These are phyloP conservation scores for Euphorbia schlechtendalii DNA, from an alignment of 441 rosid species.

Conservation along the genomic window DNA sequence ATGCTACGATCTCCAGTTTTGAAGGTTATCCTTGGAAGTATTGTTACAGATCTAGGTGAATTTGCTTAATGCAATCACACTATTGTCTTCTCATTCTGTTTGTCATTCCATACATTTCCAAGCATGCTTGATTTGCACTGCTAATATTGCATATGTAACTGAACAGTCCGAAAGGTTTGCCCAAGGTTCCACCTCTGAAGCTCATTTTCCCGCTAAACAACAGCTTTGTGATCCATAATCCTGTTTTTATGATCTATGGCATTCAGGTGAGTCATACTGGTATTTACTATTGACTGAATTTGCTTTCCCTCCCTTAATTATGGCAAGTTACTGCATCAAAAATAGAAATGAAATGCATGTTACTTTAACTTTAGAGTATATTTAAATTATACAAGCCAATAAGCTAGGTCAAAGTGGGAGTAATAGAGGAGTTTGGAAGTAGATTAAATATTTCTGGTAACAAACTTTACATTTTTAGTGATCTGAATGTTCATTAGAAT, in stretches of 20 bases:
- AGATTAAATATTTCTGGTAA: neutral
- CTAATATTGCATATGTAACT: conserved; percentile 14
- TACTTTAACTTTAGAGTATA: neutral
- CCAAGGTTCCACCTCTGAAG: conserved; percentile 52
- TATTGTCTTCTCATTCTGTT: neutral
- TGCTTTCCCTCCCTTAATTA: neutral
- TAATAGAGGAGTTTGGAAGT: neutral
- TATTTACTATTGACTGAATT: conserved; percentile 1
- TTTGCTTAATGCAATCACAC: conserved; percentile 15
- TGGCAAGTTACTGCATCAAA: neutral
- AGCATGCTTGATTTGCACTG: neutral
- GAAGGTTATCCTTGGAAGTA: conserved; percentile 53
- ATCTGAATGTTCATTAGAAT: neutral
- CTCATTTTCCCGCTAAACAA: conserved; percentile 60
- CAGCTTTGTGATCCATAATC: conserved; percentile 63
- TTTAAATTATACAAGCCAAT: neutral
- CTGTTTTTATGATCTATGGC: conserved; percentile 49
- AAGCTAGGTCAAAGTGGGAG: neutral
- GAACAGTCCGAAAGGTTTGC: conserved; percentile 32
- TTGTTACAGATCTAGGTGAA: conserved; percentile 71
- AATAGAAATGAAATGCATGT: neutral
- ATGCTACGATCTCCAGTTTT: conserved; percentile 38
- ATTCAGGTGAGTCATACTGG: conserved; percentile 31
- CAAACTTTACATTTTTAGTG: neutral
- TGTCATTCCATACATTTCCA: neutral